Conservation (phyloP, 2,329 filamentous ascomycete species). For the Lecanicillium sp. region DNA sequence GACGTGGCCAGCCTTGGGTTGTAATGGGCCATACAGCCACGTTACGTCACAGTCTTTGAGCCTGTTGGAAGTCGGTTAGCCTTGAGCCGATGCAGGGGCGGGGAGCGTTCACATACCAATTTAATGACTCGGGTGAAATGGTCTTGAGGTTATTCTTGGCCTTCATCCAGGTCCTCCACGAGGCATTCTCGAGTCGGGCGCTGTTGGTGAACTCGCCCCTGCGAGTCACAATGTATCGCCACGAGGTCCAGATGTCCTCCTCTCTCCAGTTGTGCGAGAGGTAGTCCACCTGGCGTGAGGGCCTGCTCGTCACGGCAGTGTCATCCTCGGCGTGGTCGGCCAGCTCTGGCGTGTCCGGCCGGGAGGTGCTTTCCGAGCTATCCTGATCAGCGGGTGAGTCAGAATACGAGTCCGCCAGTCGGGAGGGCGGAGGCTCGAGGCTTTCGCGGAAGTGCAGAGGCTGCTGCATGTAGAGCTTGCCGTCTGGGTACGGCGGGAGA, state of each 20-base stretch:
- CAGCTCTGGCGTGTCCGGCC: constrained; percentile 49
- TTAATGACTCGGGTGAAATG: constrained; percentile 82
- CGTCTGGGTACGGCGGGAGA: constrained; percentile 37
- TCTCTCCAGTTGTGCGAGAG: constrained; percentile 89
- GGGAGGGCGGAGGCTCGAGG: constrained; percentile 36
- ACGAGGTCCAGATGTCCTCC: constrained; percentile 96
- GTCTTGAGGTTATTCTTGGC: constrained; percentile 80
- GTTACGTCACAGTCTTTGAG: constrained; percentile 96
- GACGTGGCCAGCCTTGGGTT: constrained; percentile 57
- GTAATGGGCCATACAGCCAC: constrained; percentile 91
- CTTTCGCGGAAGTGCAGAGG: constrained; percentile 26
- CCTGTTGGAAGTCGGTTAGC: constrained; percentile 45
- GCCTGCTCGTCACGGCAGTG: constrained; percentile 63
- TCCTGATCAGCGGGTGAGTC: constrained; percentile 40
- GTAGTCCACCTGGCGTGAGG: constrained; percentile 89
- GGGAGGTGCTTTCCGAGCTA: constrained; percentile 40
- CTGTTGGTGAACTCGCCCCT: constrained; percentile 73
- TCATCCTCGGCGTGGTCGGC: constrained; percentile 68
- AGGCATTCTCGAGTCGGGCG: constrained; percentile 84
- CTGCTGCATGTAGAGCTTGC: constrained; percentile 33
- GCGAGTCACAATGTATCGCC: constrained; percentile 84
- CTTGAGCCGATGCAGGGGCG: not conserved
- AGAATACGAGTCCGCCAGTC: constrained; percentile 35
- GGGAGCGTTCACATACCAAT: constrained; percentile 59
- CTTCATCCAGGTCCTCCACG: constrained; percentile 96